A percentile compares a stretch with the other conserved stretches of the same genome.
These are phyloP conservation scores for Xylariaceae sp. DNA, from an alignment of 2,329 filamentous ascomycete species.

Conservation along the genomic window DNA sequence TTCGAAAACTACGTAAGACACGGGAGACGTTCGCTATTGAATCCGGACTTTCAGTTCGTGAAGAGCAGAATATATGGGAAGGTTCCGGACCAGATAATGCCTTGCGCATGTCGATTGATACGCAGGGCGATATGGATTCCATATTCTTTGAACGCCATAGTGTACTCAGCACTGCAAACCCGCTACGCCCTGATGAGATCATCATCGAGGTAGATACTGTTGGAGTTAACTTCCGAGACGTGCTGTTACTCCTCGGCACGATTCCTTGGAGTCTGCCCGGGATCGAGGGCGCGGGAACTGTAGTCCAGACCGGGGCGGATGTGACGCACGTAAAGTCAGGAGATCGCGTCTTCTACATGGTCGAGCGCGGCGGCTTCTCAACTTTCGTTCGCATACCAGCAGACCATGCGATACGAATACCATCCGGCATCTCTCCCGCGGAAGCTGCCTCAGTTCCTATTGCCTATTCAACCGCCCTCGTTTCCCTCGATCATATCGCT, in stretches of 20 bases:
- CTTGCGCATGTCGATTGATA: slow-evolving; percentile 25
- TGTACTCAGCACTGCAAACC: slow-evolving; percentile 9
- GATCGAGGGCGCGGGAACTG: slow-evolving; percentile 11
- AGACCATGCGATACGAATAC: slow-evolving; percentile 14
- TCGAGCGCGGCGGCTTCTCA: slow-evolving; percentile 16
- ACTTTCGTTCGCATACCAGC: slow-evolving; percentile 17
- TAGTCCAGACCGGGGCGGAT: slow-evolving; percentile 4
- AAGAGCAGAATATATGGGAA: slow-evolving; percentile 22
- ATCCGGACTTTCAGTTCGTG: slow-evolving; percentile 15
- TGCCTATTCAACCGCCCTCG: slow-evolving; percentile 9
- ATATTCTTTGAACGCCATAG: slow-evolving; percentile 21
- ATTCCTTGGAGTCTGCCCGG: slow-evolving; percentile 21
- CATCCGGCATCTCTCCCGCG: background rate
- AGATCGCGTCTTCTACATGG: slow-evolving; percentile 12
- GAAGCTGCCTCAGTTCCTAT: slow-evolving; percentile 16
- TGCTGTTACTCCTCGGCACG: slow-evolving; percentile 20
- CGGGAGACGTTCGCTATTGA: slow-evolving; percentile 17
- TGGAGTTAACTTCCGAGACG: slow-evolving; percentile 23
- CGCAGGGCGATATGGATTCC: slow-evolving; percentile 23
- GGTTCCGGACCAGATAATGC: slow-evolving; percentile 8
- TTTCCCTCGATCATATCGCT: too few relatives aligned
- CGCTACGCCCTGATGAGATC: slow-evolving; percentile 18
- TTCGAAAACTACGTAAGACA: slow-evolving; percentile 5
- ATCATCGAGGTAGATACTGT: slow-evolving; percentile 18
- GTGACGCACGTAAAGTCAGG: slow-evolving; percentile 6